These are phyloP conservation scores for Aspergillus ibericus DNA, from an alignment of 2,329 filamentous ascomycete genomes.

Conservation along the genomic window DNA sequence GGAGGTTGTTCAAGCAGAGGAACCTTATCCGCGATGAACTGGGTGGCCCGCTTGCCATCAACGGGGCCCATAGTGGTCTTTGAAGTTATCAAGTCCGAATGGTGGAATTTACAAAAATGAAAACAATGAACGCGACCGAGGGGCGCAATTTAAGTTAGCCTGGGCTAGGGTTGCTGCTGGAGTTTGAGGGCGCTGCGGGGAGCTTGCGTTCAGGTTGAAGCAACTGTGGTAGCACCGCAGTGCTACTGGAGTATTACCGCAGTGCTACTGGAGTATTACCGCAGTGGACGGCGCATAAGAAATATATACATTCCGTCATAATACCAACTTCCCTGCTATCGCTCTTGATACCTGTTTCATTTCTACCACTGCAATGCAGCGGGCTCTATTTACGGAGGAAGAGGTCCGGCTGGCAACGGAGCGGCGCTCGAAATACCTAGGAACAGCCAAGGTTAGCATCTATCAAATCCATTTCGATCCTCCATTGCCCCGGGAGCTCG, in stretches of 20 bases:
- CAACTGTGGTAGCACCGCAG: background rate
- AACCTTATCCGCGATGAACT: background rate
- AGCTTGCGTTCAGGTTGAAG: background rate
- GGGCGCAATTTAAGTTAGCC: background rate
- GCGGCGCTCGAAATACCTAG: constrained; percentile 24
- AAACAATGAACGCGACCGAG: background rate
- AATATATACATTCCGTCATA: background rate
- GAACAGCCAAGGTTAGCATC: constrained; percentile 25
- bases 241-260: background rate
- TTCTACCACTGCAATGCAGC: constrained; percentile 5
- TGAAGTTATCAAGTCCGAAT: background rate
- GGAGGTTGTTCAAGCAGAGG: background rate
- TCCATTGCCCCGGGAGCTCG: constrained; percentile 14
- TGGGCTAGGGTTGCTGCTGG: background rate
- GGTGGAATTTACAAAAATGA: background rate
- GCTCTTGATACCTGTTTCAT: background rate
- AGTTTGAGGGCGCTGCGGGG: background rate
- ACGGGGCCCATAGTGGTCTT: background rate
- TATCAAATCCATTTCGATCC: constrained; percentile 24
- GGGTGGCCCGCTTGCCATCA: background rate
- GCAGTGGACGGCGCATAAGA: background rate
- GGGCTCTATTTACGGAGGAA: constrained; percentile 17
- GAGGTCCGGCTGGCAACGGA: constrained; percentile 20
- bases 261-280: background rate
- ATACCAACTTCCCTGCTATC: background rate